A percentile compares a stretch with the other conserved stretches of the same genome.
Evolutionary conservation across 192 early-diverging fungal genomes (phyloP).

Genomic region (Coemansia sp.): DNA sequence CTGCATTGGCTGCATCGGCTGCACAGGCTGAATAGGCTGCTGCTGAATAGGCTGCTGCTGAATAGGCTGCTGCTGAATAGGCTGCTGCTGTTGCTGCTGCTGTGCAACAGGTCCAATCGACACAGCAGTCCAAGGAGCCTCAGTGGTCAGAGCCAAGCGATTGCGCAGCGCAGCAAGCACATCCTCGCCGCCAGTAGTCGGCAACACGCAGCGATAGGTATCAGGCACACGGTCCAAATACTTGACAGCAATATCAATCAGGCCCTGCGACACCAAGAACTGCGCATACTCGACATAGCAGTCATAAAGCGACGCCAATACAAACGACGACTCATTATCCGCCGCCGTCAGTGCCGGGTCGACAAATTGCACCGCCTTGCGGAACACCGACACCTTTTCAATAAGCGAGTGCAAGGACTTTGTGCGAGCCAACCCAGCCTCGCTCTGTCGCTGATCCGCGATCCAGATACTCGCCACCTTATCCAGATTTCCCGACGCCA

Average conservation of each 20-base stretch:
- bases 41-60: too few species aligned
- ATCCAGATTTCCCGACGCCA: constrained; percentile 55
- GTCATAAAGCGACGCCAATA: constrained; percentile 75
- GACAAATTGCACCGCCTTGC: constrained; percentile 88
- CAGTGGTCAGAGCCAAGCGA: constrained; percentile 55
- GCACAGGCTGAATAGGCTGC: too few species aligned
- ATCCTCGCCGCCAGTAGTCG: constrained; percentile 29
- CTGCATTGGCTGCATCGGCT: constrained; percentile 17
- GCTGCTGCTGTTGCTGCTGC: constrained; percentile 16
- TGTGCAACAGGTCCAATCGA: constrained; percentile 8
- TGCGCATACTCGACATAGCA: constrained; percentile 89
- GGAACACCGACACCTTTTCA: constrained; percentile 93
- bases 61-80: constrained; percentile 8
- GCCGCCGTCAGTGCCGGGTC: too few species aligned
- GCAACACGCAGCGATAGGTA: constrained; percentile 52
- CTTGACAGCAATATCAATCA: constrained; percentile 71
- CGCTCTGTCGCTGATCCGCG: constrained; percentile 3
- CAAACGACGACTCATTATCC: constrained; percentile 3
- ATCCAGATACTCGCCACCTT: constrained; percentile 88
- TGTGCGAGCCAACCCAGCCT: constrained; percentile 60
- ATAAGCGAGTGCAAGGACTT: constrained; percentile 74
- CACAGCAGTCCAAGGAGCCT: constrained; percentile 44
- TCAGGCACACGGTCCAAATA: constrained; percentile 80
- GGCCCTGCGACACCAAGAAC: constrained; percentile 73
- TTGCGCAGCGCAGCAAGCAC: constrained; percentile 73